Percentiles rank a stretch among this genome's conserved stretches.
These are phyloP conservation scores for Medicago arabica DNA, from an alignment of 306 rosid species.

Conservation along the genomic window DNA sequence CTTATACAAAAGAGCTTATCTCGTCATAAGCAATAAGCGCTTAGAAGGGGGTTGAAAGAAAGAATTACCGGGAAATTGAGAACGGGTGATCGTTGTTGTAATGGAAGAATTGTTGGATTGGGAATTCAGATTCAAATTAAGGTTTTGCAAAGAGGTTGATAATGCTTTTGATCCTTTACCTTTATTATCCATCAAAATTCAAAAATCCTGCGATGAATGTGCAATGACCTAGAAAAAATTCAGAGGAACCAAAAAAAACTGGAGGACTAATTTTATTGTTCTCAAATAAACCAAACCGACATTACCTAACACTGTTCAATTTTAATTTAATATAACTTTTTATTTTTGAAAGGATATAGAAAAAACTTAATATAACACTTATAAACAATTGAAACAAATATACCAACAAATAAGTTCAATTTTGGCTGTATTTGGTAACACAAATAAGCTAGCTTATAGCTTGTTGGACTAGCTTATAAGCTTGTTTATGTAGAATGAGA, in stretches of 20 bases:
- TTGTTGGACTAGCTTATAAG: no score
- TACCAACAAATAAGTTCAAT: no score
- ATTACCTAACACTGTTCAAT: neutral
- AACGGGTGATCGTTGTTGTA: slow-evolving; percentile 6
- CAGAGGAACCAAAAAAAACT: slow-evolving; percentile 8
- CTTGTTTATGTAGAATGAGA: no score
- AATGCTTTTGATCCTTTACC: slow-evolving; percentile 48
- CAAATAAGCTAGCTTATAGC: no score
- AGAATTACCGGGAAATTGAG: slow-evolving; percentile 49
- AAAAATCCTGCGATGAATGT: no score
- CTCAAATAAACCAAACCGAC: slow-evolving; percentile 18
- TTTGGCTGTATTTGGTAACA: no score
- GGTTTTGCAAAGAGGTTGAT: slow-evolving; percentile 51
- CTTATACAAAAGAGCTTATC: neutral
- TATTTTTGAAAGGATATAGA: no score
- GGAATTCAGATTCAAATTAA: slow-evolving; percentile 51
- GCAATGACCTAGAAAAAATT: neutral
- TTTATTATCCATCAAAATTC: slow-evolving; percentile 62
- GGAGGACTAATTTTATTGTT: neutral
- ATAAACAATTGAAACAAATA: no score
- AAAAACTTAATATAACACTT: no score
- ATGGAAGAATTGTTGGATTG: slow-evolving; percentile 45
- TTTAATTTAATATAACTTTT: no score
- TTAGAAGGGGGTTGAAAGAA: neutral
- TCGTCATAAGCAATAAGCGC: neutral